These are phyloP conservation scores for Obelidium mucronatum DNA, from an alignment of 192 early-diverging fungal species.

Conservation along the genomic window DNA sequence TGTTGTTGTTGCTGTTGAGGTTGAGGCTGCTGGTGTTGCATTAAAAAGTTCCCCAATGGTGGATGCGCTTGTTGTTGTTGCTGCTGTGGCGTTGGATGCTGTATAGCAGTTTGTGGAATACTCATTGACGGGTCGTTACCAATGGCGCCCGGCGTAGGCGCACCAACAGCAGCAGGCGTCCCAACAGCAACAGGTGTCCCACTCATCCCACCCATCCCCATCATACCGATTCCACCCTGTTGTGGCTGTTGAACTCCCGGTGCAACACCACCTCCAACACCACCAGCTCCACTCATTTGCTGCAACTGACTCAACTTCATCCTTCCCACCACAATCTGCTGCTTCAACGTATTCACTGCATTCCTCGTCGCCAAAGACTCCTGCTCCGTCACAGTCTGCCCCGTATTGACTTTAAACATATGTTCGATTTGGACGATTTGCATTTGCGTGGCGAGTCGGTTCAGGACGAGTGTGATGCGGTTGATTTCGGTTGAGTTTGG, in stretches of 20 bases:
- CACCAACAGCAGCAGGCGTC: neutral
- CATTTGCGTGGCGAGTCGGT: conserved; percentile 14
- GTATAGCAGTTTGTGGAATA: neutral
- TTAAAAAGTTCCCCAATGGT: neutral
- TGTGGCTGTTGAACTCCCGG: neutral
- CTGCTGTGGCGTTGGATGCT: neutral
- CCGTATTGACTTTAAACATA: neutral
- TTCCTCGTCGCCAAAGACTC: neutral
- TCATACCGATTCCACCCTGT: no score
- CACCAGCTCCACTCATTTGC: no score
- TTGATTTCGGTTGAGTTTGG: neutral
- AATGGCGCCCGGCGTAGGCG: neutral
- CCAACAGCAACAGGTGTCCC: neutral
- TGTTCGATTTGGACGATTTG: conserved; percentile 19
- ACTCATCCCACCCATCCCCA: neutral
- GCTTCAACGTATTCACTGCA: neutral
- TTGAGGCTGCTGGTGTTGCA: neutral
- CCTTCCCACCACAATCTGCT: neutral
- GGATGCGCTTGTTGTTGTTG: neutral
- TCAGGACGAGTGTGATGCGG: neutral
- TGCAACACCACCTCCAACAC: neutral
- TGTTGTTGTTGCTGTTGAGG: neutral
- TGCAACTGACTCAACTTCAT: neutral
- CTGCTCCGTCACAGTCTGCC: neutral
- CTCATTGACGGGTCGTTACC: no score